These are phyloP conservation scores for Myriosclerotinia curreyana DNA, from an alignment of 2,329 filamentous ascomycete species.

Conservation along the genomic window DNA sequence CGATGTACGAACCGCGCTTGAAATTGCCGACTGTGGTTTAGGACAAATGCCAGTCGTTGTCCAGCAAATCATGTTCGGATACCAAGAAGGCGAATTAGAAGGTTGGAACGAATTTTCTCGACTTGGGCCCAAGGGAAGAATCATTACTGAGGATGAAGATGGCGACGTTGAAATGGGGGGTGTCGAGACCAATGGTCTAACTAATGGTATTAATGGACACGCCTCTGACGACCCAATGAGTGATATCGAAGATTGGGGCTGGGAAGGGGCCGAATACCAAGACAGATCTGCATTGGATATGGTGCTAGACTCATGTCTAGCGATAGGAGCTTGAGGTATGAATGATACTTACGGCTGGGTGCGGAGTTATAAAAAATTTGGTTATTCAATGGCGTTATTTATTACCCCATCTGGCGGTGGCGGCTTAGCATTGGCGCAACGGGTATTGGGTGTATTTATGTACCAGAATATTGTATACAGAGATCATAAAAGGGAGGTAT, in stretches of 20 bases:
- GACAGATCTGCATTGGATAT: constrained; percentile 54
- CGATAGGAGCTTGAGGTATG: constrained; percentile 32
- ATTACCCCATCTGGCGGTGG: neutral
- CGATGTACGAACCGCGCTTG: constrained; percentile 72
- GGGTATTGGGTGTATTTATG: constrained; percentile 24
- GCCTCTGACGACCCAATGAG: constrained; percentile 48
- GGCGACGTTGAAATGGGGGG: constrained; percentile 41
- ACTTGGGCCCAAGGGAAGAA: constrained; percentile 38
- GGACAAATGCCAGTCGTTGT: constrained; percentile 74
- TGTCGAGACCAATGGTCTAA: constrained; percentile 40
- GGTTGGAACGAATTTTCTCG: constrained; percentile 58
- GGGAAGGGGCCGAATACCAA: constrained; percentile 57
- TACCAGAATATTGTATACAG: constrained; percentile 31
- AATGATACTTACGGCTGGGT: constrained; percentile 26
- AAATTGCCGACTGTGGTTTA: constrained; percentile 72
- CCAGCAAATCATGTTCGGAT: constrained; percentile 66
- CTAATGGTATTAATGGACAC: constrained; percentile 39
- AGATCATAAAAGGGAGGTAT: constrained; percentile 22
- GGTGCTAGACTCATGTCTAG: constrained; percentile 46
- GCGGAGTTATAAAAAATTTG: constrained; percentile 22
- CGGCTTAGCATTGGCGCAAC: constrained; percentile 28
- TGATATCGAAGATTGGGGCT: constrained; percentile 60
- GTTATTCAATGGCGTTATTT: constrained; percentile 25
- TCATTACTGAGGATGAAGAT: constrained; percentile 37
- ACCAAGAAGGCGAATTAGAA: constrained; percentile 74